Base-by-base conservation (phyloP, 2,329 filamentous ascomycete species). In the Colletotrichum higginsianum region DNA sequence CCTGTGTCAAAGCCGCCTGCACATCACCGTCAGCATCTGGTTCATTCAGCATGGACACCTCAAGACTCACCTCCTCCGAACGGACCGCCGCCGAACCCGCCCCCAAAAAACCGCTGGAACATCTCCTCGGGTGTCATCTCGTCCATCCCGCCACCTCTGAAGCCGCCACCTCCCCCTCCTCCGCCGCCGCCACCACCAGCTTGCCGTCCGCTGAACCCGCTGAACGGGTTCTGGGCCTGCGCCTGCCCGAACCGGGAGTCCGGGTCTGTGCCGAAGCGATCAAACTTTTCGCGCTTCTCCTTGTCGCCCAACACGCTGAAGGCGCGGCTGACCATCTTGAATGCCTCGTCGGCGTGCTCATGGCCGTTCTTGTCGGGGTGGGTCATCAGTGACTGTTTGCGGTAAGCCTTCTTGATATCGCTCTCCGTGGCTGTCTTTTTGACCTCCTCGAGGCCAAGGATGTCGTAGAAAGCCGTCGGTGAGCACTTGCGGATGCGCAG, bases 321-420 rank as follows among this genome's bases (percentile, higher is more conserved):
- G 18, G 96, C 96, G 77, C 94, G 89, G 78, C 94, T 93, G 30
- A 99, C 95, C 93, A 98, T 93, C 86, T 99, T 99, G 86, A 99
- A 99, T 42, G 96, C 96, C 85, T 99, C 96, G 81, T 98, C 96
- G 66, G 96, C 96, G 72, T 97, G 91, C 47, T 96, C 92, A 81
- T 98, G 95, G 61, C 95, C 95, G 87, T 99, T 99, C 87, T 99
- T 99, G 86, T 99, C 96, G 74, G 96, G 96, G 86, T 99, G 96
- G 71, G 96, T 99, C 79, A 98, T 87, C 78, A 99, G 86, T 80
- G 93, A 96, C 80, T 97, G 88, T 84, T 98, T 98, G 79, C 96
- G 90, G 84, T 99, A 99, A 8, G 96, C 96, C 86, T 98, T 98
- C 83, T 98, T 99, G 80, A 99, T 95, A 78, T 98, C 96, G 73